Percentiles rank a stretch among this genome's conserved stretches.
Conservation (phyloP, 2,329 filamentous ascomycete genomes). For the Penicillium sp. region DNA sequence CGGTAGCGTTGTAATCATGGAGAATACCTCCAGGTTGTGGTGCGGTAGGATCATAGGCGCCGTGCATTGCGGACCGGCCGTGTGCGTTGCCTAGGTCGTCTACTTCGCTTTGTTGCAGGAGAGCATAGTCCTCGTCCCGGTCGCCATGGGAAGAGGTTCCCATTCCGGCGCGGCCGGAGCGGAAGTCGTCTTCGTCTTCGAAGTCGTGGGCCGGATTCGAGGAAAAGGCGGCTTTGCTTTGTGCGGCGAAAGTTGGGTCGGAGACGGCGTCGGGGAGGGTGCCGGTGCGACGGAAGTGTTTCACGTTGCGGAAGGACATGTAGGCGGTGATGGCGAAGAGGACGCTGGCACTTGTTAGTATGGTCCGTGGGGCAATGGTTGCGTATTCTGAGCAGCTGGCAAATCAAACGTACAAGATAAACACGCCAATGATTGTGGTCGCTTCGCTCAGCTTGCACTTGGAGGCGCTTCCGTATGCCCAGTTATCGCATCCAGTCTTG, state of each 20-base stretch:
- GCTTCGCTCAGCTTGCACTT: conserved; percentile 58
- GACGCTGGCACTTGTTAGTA: conserved; percentile 38
- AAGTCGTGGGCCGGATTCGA: conserved; percentile 46
- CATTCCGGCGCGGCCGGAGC: conserved; percentile 41
- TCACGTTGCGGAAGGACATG: conserved; percentile 54
- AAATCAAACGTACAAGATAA: conserved; percentile 51
- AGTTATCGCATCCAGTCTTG: conserved; percentile 37
- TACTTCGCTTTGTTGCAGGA: conserved; percentile 47
- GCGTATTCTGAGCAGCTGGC: neutral
- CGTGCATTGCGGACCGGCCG: conserved; percentile 37
- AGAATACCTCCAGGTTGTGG: conserved; percentile 31
- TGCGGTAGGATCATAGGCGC: conserved; percentile 41
- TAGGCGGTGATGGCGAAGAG: conserved; percentile 53
- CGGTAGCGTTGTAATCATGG: conserved; percentile 39
- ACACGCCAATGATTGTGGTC: conserved; percentile 53
- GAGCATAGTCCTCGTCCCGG: conserved; percentile 51
- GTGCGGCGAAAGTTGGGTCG: conserved; percentile 49
- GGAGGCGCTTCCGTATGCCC: conserved; percentile 50
- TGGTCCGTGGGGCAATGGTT: neutral
- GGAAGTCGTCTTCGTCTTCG: conserved; percentile 45
- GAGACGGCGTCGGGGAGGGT: conserved; percentile 48
- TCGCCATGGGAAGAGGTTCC: conserved; percentile 40
- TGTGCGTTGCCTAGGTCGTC: conserved; percentile 41
- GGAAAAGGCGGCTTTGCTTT: conserved; percentile 48
- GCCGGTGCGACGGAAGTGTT: conserved; percentile 56